Conservation (phyloP, 2,329 filamentous ascomycete genomes). For the Beauveria caledonica region DNA sequence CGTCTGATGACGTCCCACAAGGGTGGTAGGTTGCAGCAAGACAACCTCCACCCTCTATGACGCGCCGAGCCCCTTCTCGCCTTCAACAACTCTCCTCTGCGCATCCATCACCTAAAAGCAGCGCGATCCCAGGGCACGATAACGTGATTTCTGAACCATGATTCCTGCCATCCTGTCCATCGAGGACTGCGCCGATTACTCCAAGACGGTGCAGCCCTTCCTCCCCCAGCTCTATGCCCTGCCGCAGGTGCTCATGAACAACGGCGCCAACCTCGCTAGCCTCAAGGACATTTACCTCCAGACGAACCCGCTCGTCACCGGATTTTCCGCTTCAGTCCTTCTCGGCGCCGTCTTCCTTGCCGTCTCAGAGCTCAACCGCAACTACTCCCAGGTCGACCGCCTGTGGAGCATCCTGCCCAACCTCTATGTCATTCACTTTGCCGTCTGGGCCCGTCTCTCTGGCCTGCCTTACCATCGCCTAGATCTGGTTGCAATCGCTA, state of each 20-base stretch:
- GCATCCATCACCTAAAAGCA: background rate
- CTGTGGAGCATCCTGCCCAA: conserved; percentile 86
- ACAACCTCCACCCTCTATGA: conserved; percentile 4
- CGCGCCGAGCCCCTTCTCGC: conserved; percentile 3
- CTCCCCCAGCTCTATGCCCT: conserved; percentile 61
- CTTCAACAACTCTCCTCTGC: background rate
- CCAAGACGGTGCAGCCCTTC: conserved; percentile 67
- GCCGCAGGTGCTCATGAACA: conserved; percentile 54
- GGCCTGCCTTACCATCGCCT: conserved; percentile 62
- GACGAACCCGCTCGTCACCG: conserved; percentile 79
- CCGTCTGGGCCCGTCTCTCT: conserved; percentile 70
- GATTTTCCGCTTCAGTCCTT: conserved; percentile 61
- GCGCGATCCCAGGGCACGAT: background rate
- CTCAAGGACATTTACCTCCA: conserved; percentile 66
- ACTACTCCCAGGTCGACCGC: conserved; percentile 95
- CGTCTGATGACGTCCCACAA: conserved; percentile 7
- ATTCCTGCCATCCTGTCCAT: conserved; percentile 65
- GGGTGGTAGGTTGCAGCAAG: background rate
- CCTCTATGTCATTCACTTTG: conserved; percentile 78
- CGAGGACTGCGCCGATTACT: conserved; percentile 68
- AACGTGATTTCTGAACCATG: conserved; percentile 36
- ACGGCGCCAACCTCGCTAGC: conserved; percentile 49
- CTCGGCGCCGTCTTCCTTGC: conserved; percentile 66
- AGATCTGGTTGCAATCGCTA: conserved; percentile 64
- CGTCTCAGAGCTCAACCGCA: conserved; percentile 76